phyloP scores from a whole-genome alignment of 768 basidiomycete species.

The Rhizopogon sp. region DNA sequence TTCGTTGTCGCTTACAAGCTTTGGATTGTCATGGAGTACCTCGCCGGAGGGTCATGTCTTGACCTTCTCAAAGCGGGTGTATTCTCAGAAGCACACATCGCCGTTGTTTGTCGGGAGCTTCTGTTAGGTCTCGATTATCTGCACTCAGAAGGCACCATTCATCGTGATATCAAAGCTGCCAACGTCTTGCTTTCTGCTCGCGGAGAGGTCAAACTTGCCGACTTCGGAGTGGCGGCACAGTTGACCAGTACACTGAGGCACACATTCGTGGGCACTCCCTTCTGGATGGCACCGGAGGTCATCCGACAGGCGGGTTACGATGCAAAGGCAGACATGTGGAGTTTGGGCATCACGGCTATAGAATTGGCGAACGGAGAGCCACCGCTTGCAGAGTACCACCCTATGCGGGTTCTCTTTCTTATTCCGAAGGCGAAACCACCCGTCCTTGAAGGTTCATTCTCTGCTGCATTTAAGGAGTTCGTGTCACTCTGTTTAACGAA shows the following conservation, averaged over 20 bases:
- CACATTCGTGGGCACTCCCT: conserved; percentile 96
- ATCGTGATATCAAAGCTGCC: conserved; percentile 98
- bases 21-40: conserved; percentile 99
- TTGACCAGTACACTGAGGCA: conserved; percentile 91
- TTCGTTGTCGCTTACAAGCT: conserved; percentile 96
- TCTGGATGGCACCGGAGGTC: conserved; percentile 99
- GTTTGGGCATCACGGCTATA: conserved; percentile 94
- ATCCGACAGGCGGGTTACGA: conserved; percentile 97
- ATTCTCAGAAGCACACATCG: conserved; percentile 92
- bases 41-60: conserved; percentile 97
- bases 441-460: conserved; percentile 81
- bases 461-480: conserved; percentile 88
- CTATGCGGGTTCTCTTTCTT: conserved; percentile 96
- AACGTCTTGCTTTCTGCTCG: conserved; percentile 88
- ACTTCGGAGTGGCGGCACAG: conserved; percentile 98
- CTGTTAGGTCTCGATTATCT: conserved; percentile 92
- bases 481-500: conserved; percentile 88
- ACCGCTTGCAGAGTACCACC: conserved; percentile 94
- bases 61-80: conserved; percentile 90
- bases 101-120: conserved; percentile 90
- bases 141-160: conserved; percentile 94
- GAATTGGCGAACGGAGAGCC: conserved; percentile 99
- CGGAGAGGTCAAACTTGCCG: conserved; percentile 95
- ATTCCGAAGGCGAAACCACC: conserved; percentile 98
- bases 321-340: conserved; percentile 96